Conservation (phyloP, 1,284 basidiomycete genomes). For the Papiliotrema nemorosa region DNA sequence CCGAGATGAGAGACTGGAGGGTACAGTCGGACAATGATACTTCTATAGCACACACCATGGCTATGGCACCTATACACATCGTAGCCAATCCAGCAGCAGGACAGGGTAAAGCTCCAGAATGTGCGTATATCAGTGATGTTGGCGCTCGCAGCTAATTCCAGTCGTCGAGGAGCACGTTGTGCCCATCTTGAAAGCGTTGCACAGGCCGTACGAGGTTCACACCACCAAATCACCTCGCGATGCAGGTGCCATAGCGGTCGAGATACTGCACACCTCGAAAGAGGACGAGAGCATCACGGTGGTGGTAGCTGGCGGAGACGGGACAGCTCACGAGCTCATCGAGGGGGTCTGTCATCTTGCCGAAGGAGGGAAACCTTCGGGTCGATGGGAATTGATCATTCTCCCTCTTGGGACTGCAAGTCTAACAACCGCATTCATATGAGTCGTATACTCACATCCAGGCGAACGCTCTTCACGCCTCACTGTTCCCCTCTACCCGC, state of each 20-base stretch:
- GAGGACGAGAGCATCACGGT: conserved; percentile 33
- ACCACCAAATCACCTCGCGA: conserved; percentile 59
- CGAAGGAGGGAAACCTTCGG: conserved; percentile 6
- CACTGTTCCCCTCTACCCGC: not conserved
- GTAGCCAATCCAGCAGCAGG: conserved; percentile 37
- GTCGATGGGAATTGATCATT: conserved; percentile 47
- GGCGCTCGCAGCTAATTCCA: conserved; percentile 10
- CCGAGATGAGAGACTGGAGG: no score
- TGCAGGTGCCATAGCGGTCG: conserved; percentile 57
- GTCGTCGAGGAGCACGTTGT: conserved; percentile 62
- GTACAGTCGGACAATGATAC: no score
- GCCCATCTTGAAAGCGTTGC: conserved; percentile 58
- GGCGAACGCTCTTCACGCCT: conserved; percentile 3
- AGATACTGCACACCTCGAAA: conserved; percentile 58
- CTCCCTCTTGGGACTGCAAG: conserved; percentile 69
- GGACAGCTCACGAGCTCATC: conserved; percentile 82
- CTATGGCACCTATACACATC: conserved; percentile 2
- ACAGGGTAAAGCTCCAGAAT: conserved; percentile 22
- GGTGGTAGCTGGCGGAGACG: conserved; percentile 77
- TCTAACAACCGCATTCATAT: not conserved
- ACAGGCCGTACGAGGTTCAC: conserved; percentile 44
- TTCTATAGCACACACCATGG: no score
- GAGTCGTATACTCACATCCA: not conserved
- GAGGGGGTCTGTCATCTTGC: conserved; percentile 58
- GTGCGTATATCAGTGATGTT: conserved; percentile 16